These are phyloP conservation scores for Ustilago crameri DNA, from an alignment of 1,284 basidiomycete genomes.

Conservation along the genomic window DNA sequence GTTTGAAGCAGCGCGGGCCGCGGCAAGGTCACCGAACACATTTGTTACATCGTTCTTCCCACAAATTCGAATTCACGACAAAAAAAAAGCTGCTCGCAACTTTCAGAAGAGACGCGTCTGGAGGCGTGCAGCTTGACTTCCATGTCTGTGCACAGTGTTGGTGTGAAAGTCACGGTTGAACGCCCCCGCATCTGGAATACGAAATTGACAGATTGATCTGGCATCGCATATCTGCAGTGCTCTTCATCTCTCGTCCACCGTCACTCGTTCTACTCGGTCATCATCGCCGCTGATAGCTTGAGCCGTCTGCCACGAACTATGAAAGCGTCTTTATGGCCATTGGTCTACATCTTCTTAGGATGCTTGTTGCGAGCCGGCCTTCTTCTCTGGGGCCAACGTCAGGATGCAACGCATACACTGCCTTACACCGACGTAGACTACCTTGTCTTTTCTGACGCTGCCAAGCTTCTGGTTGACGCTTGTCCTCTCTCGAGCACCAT, in stretches of 20 bases:
- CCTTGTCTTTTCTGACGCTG: conserved; percentile 91
- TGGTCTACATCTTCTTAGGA: conserved; percentile 70
- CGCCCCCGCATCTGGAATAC: conserved; percentile 1
- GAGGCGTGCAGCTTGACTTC: conserved; percentile 1
- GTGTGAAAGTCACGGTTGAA: neutral
- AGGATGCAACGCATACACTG: conserved; percentile 81
- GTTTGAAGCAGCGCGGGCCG: neutral
- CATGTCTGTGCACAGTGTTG: conserved; percentile 4
- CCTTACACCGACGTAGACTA: conserved; percentile 99
- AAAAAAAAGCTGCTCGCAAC: neutral
- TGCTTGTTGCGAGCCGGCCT: conserved; percentile 76
- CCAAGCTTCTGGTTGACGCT: conserved; percentile 65
- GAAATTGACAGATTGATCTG: neutral
- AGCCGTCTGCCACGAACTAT: conserved; percentile 8
- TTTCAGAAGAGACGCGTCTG: conserved; percentile 5
- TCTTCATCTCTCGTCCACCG: neutral
- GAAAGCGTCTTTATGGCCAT: conserved; percentile 28
- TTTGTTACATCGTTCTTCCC: conserved; percentile 12
- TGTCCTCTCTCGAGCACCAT: conserved; percentile 57
- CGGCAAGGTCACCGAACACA: neutral
- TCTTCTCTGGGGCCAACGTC: conserved; percentile 86
- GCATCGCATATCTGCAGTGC: neutral
- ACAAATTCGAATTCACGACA: neutral
- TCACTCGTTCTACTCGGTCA: no score
- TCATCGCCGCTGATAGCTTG: no score